Evolutionary conservation across 352 stramenopile genomes (phyloP), one percentile per base, ranked within the genome.

Genomic region (Lagenidium sp.): DNA sequence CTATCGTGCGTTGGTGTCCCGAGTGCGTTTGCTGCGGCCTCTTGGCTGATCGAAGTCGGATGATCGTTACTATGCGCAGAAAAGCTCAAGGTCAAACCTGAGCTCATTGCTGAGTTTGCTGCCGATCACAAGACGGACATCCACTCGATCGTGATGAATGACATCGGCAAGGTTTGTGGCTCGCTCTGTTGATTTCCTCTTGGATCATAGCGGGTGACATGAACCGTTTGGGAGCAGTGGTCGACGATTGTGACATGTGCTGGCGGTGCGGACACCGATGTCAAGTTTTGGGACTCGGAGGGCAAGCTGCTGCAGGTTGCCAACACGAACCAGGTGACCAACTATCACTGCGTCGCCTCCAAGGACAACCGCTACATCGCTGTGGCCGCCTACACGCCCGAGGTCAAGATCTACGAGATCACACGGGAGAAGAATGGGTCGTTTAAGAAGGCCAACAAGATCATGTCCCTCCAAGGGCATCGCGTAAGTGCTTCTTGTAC

Each of bases 341-440:
- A 87, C 51, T 88, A 84, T 51, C 78, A 90, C 53, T 83, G 68
- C 44, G 58, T 90, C 5, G 70, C 62, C 3, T 90, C 78, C 22
- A 86, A 84, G 46, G 78, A 90, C 62, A 90, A 87, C 42, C 72
- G 78, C 4, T 90, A 80, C 50, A 74, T 90, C 41, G 74, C 78
- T 16, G 71, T 90, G 16, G 78, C 78, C 15, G 74, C 74, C 8
- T 90, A 87, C 59, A 90, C 78, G 4, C 78, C 78, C 7, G 78
- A 90, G 24, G 78, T 87, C 40, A 85, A 85, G 58, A 90, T 90
- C 37, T 82, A 84, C 28, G 78, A 90, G 41, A 86, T 90, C 41
- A 63, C 61, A 19, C 78, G 78, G 18, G 76, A 85, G 45, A 87
- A 85, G 56, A 69, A 62, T 32, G 78, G 78, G 23, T 55, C 67